These are phyloP conservation scores for Septoria linicola DNA, from an alignment of 2,329 filamentous ascomycete genomes.

Conservation along the genomic window DNA sequence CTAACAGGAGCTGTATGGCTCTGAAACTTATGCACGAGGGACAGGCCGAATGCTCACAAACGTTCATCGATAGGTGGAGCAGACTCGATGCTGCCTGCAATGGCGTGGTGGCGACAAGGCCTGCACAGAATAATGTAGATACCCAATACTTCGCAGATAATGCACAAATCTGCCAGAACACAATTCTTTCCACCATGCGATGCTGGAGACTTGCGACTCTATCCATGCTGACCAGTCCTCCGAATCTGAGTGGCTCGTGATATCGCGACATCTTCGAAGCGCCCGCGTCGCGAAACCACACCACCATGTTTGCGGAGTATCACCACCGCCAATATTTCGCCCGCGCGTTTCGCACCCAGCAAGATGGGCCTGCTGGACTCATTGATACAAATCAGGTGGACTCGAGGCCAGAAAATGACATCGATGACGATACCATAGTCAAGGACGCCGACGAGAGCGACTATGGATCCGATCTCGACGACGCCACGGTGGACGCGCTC, in stretches of 20 bases:
- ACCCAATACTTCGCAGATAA: neutral
- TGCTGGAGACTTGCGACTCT: neutral
- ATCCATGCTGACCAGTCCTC: slow-evolving; percentile 3
- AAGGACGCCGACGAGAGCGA: slow-evolving; percentile 47
- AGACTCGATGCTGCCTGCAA: slow-evolving; percentile 8
- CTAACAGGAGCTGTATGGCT: neutral
- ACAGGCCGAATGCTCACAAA: slow-evolving; percentile 11
- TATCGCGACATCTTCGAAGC: slow-evolving; percentile 8
- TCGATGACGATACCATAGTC: slow-evolving; percentile 19
- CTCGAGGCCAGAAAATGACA: neutral
- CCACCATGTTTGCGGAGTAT: neutral
- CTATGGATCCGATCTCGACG: slow-evolving; percentile 65
- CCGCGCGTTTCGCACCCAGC: slow-evolving; percentile 5
- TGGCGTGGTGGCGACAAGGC: slow-evolving; percentile 9
- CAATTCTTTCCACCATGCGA: neutral
- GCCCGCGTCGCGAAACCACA: neutral
- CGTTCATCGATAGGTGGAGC: slow-evolving; percentile 5
- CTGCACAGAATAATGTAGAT: neutral
- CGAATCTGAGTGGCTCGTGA: slow-evolving; percentile 7
- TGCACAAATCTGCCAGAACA: no score
- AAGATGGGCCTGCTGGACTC: slow-evolving; percentile 5
- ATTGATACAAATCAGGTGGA: neutral
- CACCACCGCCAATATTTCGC: slow-evolving; percentile 5
- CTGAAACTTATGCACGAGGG: neutral
- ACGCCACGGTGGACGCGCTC: slow-evolving; percentile 53